Evolutionary conservation across 2,329 filamentous ascomycete genomes (phyloP).

Genomic region (Rhynchosporium graminicola): DNA sequence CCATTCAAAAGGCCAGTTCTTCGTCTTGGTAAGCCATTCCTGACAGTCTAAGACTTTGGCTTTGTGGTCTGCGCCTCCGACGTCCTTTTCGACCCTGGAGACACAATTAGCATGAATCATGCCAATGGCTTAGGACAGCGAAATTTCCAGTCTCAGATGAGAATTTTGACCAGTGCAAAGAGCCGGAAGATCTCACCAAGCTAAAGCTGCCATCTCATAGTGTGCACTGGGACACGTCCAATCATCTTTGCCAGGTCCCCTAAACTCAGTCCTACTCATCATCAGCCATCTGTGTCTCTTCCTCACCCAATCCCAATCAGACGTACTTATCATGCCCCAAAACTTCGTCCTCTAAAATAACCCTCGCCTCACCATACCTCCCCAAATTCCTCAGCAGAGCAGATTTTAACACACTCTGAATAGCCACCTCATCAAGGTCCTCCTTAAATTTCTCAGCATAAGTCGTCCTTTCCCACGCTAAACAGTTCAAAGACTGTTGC

Average conservation of each 20-base stretch:
- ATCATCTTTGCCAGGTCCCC: conserved; percentile 64
- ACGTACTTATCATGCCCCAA: conserved; percentile 63
- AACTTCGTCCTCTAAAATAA: conserved; percentile 62
- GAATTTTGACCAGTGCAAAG: no score
- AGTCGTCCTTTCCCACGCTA: conserved; percentile 64
- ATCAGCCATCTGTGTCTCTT: neutral
- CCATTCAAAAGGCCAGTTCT: conserved; percentile 71
- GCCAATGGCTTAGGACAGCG: no score
- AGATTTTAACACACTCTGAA: conserved; percentile 66
- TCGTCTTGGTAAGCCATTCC: conserved; percentile 64
- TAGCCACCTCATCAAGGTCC: conserved; percentile 61
- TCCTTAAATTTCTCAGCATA: conserved; percentile 50
- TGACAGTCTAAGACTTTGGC: conserved; percentile 61
- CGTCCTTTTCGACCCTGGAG: conserved; percentile 55
- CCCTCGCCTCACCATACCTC: conserved; percentile 63
- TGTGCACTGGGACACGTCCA: conserved; percentile 73
- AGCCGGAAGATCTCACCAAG: conserved; percentile 50
- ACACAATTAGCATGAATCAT: no score
- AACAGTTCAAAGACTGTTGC: conserved; percentile 58
- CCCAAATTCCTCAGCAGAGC: conserved; percentile 66
- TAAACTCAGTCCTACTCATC: conserved; percentile 51
- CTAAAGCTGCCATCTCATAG: conserved; percentile 82
- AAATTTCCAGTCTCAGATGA: no score
- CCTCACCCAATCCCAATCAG: neutral
- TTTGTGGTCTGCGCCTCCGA: conserved; percentile 39